These are phyloP conservation scores for Sicyos baderoa DNA, from an alignment of 306 rosid species.

Conservation along the genomic window DNA sequence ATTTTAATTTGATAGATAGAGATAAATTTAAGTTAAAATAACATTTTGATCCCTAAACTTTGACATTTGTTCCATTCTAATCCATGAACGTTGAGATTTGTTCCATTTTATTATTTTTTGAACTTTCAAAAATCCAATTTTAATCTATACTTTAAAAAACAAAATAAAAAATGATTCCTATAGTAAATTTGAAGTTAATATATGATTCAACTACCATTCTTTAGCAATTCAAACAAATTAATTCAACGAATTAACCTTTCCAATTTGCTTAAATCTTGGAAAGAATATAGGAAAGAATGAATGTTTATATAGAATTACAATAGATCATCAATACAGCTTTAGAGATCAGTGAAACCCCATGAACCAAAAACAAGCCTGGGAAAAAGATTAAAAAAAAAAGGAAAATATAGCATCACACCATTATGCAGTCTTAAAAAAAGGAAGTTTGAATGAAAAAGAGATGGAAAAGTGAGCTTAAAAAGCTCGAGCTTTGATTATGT, in stretches of 20 bases:
- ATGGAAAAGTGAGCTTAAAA: conserved; percentile 29
- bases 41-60: too few relatives aligned
- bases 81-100: too few relatives aligned
- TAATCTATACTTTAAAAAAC: too few relatives aligned
- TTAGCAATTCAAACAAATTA: too few relatives aligned
- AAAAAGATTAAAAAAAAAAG: conserved; percentile 2
- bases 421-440: background rate
- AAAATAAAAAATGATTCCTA: too few relatives aligned
- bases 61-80: too few relatives aligned
- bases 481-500: conserved; percentile 46
- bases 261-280: background rate
- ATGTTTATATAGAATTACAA: conserved; percentile 12
- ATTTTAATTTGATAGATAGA: too few relatives aligned
- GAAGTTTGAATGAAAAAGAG: background rate
- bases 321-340: conserved; percentile 13
- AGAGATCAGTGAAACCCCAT: background rate
- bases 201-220: background rate
- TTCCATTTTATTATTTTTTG: too few relatives aligned
- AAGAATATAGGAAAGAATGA: background rate
- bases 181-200: too few relatives aligned
- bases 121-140: too few relatives aligned
- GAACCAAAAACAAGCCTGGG: too few relatives aligned
- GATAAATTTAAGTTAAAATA: too few relatives aligned
- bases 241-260: background rate
- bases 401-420: conserved; percentile 8